Evolutionary conservation across 306 rosid species (phyloP).

Genomic region (Datisca glomerata): DNA sequence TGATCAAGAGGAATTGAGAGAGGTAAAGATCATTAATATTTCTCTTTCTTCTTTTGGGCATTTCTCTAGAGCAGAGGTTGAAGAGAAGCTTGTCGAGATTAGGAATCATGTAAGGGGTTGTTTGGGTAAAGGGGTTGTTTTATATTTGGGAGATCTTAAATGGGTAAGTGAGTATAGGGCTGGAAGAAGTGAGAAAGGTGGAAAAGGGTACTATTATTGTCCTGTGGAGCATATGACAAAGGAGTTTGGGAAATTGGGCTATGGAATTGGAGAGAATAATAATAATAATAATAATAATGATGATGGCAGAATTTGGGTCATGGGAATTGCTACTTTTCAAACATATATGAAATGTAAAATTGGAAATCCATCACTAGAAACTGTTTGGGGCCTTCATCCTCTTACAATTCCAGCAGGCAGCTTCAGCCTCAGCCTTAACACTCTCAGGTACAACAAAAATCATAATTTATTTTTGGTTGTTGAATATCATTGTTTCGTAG

Average conservation of each 20-base stretch:
- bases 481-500: no score
- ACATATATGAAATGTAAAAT: constrained; percentile 12
- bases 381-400: constrained; percentile 9
- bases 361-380: constrained; percentile 10
- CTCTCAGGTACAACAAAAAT: constrained; percentile 11
- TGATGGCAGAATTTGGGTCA: constrained; percentile 3
- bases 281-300: background rate
- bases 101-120: background rate
- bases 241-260: background rate
- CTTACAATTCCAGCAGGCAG: constrained; percentile 8
- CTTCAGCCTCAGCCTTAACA: constrained; percentile 1
- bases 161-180: constrained; percentile 4
- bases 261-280: background rate
- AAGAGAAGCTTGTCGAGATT: background rate
- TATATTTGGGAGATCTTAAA: constrained; percentile 10
- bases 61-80: constrained; percentile 3
- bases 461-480: no score
- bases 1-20: background rate
- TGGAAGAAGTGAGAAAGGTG: background rate
- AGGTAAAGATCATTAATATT: background rate
- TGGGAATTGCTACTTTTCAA: constrained; percentile 7
- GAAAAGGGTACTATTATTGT: background rate
- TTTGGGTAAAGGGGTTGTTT: background rate
- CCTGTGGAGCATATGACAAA: background rate
- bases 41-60: background rate